Evolutionary conservation across 2,329 filamentous ascomycete species (phyloP).

Genomic region (Neofusicoccum umdonicola): DNA sequence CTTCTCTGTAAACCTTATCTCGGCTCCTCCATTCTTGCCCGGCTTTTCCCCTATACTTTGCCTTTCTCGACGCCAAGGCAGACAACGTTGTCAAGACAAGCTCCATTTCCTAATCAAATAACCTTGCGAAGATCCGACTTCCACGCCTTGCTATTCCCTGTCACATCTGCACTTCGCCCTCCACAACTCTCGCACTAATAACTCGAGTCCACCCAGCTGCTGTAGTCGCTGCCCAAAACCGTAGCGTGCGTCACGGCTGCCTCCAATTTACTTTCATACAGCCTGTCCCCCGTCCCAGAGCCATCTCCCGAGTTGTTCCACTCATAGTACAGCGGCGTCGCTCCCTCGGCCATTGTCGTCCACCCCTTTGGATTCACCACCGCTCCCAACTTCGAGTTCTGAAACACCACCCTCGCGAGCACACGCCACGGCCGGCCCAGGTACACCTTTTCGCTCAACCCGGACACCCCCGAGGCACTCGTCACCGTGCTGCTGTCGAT

Average conservation of each 20-base stretch:
- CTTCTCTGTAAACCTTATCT: too few relatives aligned
- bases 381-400: constrained; percentile 50
- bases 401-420: constrained; percentile 53
- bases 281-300: constrained; percentile 49
- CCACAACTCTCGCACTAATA: constrained; percentile 27
- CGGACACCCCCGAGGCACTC: constrained; percentile 35
- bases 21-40: too few relatives aligned
- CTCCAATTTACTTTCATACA: constrained; percentile 43
- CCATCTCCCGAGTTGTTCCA: constrained; percentile 60
- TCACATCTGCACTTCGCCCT: not conserved
- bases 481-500: constrained; percentile 54
- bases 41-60: too few relatives aligned
- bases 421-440: constrained; percentile 55
- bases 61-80: too few relatives aligned
- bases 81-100: too few relatives aligned
- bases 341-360: constrained; percentile 45
- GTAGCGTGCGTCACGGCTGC: constrained; percentile 43
- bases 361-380: constrained; percentile 62
- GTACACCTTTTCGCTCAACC: constrained; percentile 36
- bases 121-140: not conserved
- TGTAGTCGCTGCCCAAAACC: constrained; percentile 47
- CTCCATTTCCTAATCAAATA: not conserved
- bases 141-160: too few relatives aligned
- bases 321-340: constrained; percentile 51
- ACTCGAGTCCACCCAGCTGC: constrained; percentile 43